Evolutionary conservation across 495 filamentous ascomycete species (phyloP), one percentile per base, ranked within the genome.

Genomic region (Cercophora samala): DNA sequence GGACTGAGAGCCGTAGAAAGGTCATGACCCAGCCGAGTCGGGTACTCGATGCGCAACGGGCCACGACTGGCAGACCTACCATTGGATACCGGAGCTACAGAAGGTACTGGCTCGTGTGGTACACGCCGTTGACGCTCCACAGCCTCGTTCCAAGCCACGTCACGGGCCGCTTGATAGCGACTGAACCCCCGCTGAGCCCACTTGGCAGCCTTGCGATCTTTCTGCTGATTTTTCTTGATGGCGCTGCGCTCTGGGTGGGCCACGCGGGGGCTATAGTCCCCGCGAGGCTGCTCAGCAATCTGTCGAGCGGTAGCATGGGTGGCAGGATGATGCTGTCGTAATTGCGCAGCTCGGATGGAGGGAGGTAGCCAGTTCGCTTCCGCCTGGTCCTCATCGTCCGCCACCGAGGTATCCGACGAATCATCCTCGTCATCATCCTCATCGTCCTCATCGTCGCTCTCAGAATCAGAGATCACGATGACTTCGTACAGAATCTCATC

Each of bases 401-500:
- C 24, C 29, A 37, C 60, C 5, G 24, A 19, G 19, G 60, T 15
- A 4, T 76, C 74, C 3, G 87, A 84, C 66, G 83, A 81, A 9
- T 83, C 82, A 60, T 85, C 84, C 15, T 60, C 58, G 23, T 19
- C 19, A 22, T 29, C 58, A 25, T 60, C 58, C 1, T 62, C 60
- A 19, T 19, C 24, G 8, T 62, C 60, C 5, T 25, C 29, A 46
- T 42, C 32, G 25, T 86, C 88, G 58, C 86, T 88, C 69, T 94
- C 91, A 58, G 91, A 89, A 74, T 93, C 90, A 42, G 91, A 89
- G 64, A 96, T 90, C 69, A 93, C 85, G 66, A 95, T 89, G 32
- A 93, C 86, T 74, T 94, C 91, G 42, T 89, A 85, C 63, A 95
- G 87, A 64, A 91, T 89, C 73, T 95, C 90, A 69, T 93, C 90